A percentile compares a stretch with the other conserved stretches of the same genome.
These are phyloP conservation scores for Melastoma candidum DNA, from an alignment of 441 rosid species.

Conservation along the genomic window DNA sequence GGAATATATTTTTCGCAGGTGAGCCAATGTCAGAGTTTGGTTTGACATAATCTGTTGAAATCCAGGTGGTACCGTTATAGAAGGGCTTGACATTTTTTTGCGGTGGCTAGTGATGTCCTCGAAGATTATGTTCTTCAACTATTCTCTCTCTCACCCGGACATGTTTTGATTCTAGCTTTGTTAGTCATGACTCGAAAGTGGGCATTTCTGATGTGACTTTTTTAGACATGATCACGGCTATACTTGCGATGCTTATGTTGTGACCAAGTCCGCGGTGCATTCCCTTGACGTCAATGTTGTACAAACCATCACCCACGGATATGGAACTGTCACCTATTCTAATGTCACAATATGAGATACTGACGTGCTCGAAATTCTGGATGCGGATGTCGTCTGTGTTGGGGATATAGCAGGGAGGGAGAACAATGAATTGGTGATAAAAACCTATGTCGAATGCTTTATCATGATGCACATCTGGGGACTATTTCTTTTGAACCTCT, in stretches of 20 bases:
- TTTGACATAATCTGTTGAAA: no score
- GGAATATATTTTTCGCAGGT: no score
- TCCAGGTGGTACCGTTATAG: no score
- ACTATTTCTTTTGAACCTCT: constrained; percentile 25
- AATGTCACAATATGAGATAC: background rate
- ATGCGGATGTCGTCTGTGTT: constrained; percentile 27
- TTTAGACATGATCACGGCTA: constrained; percentile 30
- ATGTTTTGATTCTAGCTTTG: constrained; percentile 39
- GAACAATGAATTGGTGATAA: constrained; percentile 21
- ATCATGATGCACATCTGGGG: constrained; percentile 37
- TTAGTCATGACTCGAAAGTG: constrained; percentile 21
- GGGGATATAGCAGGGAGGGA: constrained; percentile 20
- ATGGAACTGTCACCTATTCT: constrained; percentile 23
- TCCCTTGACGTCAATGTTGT: constrained; percentile 9
- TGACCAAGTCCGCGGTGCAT: constrained; percentile 23
- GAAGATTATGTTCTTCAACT: constrained; percentile 20
- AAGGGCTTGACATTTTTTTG: no score
- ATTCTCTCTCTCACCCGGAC: constrained; percentile 44
- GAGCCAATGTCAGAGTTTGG: no score
- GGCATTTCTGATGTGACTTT: constrained; percentile 20
- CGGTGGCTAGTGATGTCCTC: background rate
- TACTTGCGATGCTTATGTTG: constrained; percentile 39
- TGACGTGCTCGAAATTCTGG: constrained; percentile 11
- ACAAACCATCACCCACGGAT: constrained; percentile 19
- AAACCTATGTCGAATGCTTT: constrained; percentile 17